Evolutionary conservation across 441 rosid species (phyloP), one percentile per base, ranked within the genome.

Genomic region (Adansonia rubrostipa): DNA sequence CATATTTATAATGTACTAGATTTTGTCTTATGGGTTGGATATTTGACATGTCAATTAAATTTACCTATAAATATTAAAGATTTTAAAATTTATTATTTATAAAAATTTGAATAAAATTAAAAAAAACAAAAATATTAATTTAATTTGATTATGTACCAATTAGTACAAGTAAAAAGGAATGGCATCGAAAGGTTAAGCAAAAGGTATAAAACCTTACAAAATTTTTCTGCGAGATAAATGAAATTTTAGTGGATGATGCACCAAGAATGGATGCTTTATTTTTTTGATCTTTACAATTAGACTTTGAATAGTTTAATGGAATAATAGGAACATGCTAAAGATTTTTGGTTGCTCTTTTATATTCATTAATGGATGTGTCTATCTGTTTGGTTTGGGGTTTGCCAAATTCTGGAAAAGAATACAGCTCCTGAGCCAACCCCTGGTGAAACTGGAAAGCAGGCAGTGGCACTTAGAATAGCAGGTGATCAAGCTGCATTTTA

Each of bases 401-500:
- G 66, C 44, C n/a, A 62, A 62, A 28, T 60, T 11, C 10, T 22
- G 42, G 61, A 68, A 36, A 82, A 95, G 98, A 95, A 93, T 70
- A 85, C 85, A 71, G 98, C 96, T 14, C 93, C 92, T n/a, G 60
- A 74, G 45, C 87, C 98, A 71, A 15, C 61, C 10, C 96, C 96
- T 0, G 98, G 99, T 8, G 93, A 91, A 68, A 79, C n/a, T 36
- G 95, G 93, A 77, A 91, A 82, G 19, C 99, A 95, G 81, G 99
- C 91, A 36, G 90, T 95, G 71, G 97, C 98, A 28, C 79, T 92
- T 28, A 89, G 92, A 84, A 81, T 92, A 22, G 89, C 85, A 42
- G 97, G 95, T 15, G 97, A 95, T 74, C 87, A 87, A 77, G 88
- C 91, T 33, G 95, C 97, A 0, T 92, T 95, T 78, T 90, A 87